phyloP scores from a whole-genome alignment of 2,329 filamentous ascomycete genomes.

The Stemphylium lycopersici region DNA sequence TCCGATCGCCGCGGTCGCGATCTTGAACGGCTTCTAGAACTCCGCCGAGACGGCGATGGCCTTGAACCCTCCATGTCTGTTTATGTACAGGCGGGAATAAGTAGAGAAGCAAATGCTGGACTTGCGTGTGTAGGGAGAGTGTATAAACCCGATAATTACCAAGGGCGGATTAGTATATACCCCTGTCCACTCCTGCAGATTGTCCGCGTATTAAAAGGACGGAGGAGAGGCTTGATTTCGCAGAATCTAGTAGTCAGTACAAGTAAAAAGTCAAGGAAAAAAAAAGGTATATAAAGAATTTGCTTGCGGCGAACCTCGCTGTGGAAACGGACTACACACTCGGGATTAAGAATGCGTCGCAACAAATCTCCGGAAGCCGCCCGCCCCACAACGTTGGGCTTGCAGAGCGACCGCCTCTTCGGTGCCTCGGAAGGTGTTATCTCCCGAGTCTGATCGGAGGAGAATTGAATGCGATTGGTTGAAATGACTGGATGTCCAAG shows the following conservation, averaged over 20 bases:
- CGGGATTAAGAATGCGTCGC: slow-evolving; percentile 10
- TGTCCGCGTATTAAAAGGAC: no score
- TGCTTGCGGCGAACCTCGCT: not conserved
- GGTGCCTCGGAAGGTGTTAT: slow-evolving; percentile 2
- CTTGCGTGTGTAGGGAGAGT: no score
- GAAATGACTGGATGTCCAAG: no score
- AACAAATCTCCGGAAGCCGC: not conserved
- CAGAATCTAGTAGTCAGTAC: not conserved
- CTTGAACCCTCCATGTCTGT: no score
- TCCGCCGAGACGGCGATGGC: no score
- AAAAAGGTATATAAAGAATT: not conserved
- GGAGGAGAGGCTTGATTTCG: no score
- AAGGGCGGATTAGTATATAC: no score
- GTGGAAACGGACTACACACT: not conserved
- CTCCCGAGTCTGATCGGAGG: not conserved
- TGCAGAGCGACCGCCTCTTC: not conserved
- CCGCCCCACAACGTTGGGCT: not conserved
- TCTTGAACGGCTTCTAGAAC: slow-evolving; percentile 30
- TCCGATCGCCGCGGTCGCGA: slow-evolving; percentile 30
- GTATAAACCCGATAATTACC: no score
- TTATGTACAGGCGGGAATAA: no score
- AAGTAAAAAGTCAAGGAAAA: not conserved
- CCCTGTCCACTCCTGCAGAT: no score
- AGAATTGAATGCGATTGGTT: no score
- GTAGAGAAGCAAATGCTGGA: no score